Percentiles rank a stretch among this genome's conserved stretches.
These are phyloP conservation scores for Naegleria fowleri DNA, from an alignment of 208 protist genomes.

Conservation along the genomic window DNA sequence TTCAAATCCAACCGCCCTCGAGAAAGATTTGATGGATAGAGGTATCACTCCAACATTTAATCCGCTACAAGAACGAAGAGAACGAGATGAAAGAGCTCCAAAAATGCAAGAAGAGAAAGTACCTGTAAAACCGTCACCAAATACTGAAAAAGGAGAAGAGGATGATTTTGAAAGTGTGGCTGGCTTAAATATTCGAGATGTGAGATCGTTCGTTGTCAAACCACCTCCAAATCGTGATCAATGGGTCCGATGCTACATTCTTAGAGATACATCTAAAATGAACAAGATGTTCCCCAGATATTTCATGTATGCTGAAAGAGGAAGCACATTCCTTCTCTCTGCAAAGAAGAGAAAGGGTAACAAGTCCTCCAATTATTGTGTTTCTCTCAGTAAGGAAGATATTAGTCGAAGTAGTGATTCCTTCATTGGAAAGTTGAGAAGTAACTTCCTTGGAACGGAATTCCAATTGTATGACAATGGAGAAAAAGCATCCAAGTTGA, in stretches of 20 bases:
- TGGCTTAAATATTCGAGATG: not conserved
- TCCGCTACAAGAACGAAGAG: not conserved
- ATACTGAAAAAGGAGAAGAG: not conserved
- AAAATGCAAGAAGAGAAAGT: not conserved
- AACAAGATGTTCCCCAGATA: constrained; percentile 47
- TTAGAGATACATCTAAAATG: not conserved
- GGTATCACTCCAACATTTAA: not conserved
- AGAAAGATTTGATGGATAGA: not conserved
- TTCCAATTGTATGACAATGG: constrained; percentile 60
- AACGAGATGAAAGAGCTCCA: not conserved
- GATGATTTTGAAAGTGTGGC: not conserved
- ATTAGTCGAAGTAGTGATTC: constrained; percentile 36
- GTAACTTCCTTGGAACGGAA: constrained; percentile 60
- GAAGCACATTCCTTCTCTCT: constrained; percentile 48
- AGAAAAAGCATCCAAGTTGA: constrained; percentile 35
- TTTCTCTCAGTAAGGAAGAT: constrained; percentile 53
- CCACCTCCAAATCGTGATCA: not conserved
- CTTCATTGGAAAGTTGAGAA: constrained; percentile 56
- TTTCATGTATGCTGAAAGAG: constrained; percentile 52
- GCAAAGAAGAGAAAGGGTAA: constrained; percentile 56
- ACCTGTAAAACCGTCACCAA: not conserved
- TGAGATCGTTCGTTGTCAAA: not conserved
- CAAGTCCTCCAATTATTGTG: constrained; percentile 59
- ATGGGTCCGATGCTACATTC: constrained; percentile 10
- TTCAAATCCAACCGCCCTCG: not conserved